Conservation (phyloP, 495 filamentous ascomycete species). For the Xylaria telfairii region DNA sequence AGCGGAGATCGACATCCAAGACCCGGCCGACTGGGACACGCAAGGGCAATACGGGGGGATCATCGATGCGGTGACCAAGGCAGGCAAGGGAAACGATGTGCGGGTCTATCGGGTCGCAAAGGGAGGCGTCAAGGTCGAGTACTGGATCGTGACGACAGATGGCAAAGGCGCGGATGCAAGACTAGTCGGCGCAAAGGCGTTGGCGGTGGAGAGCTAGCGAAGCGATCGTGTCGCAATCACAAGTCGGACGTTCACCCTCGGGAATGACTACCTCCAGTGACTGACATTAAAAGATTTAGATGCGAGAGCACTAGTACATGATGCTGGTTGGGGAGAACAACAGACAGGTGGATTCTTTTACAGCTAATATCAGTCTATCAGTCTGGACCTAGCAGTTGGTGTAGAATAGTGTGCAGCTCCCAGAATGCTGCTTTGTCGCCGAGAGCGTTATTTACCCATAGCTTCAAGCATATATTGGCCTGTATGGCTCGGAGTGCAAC, state of each 20-base stretch:
- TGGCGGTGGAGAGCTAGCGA: constrained; percentile 71
- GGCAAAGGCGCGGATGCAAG: constrained; percentile 55
- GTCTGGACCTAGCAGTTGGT: background rate
- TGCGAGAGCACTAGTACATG: background rate
- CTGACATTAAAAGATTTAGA: background rate
- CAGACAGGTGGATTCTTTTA: background rate
- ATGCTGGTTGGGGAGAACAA: background rate
- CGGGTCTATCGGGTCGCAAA: constrained; percentile 72
- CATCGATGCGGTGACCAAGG: constrained; percentile 62
- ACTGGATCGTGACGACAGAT: constrained; percentile 71
- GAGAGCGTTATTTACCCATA: background rate
- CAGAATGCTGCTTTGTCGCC: background rate
- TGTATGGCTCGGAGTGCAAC: no score
- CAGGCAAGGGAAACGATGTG: constrained; percentile 65
- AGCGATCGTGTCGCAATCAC: background rate
- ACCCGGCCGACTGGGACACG: constrained; percentile 66
- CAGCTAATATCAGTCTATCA: background rate
- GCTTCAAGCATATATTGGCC: background rate
- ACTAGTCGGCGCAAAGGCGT: constrained; percentile 76
- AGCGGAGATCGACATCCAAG: constrained; percentile 59
- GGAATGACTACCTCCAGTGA: background rate
- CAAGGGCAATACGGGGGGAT: constrained; percentile 64
- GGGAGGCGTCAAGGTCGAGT: constrained; percentile 70
- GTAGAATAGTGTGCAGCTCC: background rate
- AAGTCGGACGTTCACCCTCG: background rate